Base-by-base conservation (phyloP, 805 yeast genomes). In the Candida insectalens region DNA sequence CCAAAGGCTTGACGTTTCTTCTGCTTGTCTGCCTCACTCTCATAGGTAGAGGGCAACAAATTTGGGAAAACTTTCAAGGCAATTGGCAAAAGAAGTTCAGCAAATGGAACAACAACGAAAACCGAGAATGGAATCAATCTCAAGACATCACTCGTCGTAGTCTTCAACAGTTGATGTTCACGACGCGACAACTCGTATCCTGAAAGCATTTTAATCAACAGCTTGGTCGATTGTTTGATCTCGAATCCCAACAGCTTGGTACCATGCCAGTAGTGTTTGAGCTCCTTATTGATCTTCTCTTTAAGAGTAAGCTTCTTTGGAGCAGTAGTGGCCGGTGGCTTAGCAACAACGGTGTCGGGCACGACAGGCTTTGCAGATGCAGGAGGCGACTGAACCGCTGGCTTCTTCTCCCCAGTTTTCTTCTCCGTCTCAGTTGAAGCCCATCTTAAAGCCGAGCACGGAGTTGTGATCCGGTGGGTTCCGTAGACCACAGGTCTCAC, bases 111-210 rank as follows among this genome's bases (percentile, higher is more conserved):
- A 37, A 89, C 62, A 10, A 89, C 66, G 56, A 89, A 88, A 71
- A 89, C 76, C 27, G 94, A 75, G 59, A 89, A 89, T 16, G 97
- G 97, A 30, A 89, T 85, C 38, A 89, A 63, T 49, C 96, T 74
- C 15, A 77, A 74, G 27, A 89, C 78, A 60, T 89, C 97, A 37
- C 73, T 72, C 33, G 79, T 67, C 4, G 98, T 89, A 57, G 97
- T 76, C 50, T 80, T 81, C 48, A 89, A 67, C 59, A 92, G 98
- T 42, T 83, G 75, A 44, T 71, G 67, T 56, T 89, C 98, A 60
- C 97, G 77, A 53, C 98, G 72, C 0, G 94, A 79, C 37, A 89
- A 65, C 45, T 85, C 96, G 53, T 89, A 85, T 13, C 98, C 97
- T 8, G 89, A 73, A 5, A 81, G 78, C 65, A 83, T 65, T 56